Conservation (phyloP, 2,329 filamentous ascomycete genomes). For the Neofusicoccum kwambonambiense region DNA sequence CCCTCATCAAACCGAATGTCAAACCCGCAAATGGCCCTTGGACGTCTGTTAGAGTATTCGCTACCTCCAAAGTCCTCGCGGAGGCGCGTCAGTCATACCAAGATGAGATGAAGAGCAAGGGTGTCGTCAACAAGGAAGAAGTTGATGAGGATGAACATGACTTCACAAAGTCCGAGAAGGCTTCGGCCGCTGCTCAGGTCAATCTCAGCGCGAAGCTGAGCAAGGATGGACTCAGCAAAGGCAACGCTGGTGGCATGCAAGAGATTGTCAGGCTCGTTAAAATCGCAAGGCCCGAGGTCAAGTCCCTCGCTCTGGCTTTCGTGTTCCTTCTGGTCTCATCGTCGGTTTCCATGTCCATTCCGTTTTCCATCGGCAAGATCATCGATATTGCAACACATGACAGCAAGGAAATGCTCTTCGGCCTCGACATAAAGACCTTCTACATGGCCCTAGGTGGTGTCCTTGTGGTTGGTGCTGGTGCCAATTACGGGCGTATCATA, state of each 20-base stretch:
- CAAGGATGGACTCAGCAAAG: conserved; percentile 65
- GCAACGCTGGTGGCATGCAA: conserved; percentile 56
- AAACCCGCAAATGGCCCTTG: background rate
- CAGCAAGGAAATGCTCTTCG: conserved; percentile 70
- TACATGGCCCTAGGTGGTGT: conserved; percentile 74
- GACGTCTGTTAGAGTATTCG: background rate
- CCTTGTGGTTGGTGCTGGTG: conserved; percentile 77
- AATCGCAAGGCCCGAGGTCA: conserved; percentile 82
- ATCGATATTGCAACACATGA: conserved; percentile 79
- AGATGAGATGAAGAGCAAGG: conserved; percentile 39
- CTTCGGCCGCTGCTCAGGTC: conserved; percentile 80
- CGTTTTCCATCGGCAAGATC: conserved; percentile 94
- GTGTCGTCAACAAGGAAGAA: conserved; percentile 35
- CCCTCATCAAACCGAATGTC: background rate
- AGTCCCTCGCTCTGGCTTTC: conserved; percentile 77
- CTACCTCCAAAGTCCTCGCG: background rate
- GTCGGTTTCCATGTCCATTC: conserved; percentile 90
- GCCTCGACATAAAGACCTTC: conserved; percentile 81
- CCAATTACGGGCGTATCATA: conserved; percentile 92
- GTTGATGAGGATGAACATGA: conserved; percentile 54
- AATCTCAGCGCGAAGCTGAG: conserved; percentile 85
- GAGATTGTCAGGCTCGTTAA: conserved; percentile 87
- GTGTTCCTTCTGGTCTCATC: conserved; percentile 85
- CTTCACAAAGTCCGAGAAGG: conserved; percentile 77
- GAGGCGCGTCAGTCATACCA: conserved; percentile 34